phyloP scores from a whole-genome alignment of 495 filamentous ascomycete species.

The Poronia punctata region DNA sequence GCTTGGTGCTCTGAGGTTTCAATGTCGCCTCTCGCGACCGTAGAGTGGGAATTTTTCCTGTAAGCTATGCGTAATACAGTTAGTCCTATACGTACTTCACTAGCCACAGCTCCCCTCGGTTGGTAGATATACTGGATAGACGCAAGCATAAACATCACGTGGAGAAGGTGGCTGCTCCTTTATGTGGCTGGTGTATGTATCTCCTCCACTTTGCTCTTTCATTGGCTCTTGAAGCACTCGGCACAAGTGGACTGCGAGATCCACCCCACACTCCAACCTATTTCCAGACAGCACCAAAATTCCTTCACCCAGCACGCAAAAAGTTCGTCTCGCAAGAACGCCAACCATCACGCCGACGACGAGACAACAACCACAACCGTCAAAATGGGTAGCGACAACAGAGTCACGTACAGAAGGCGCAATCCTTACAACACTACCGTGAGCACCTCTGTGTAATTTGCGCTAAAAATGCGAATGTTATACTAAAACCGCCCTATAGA shows the following conservation, averaged over 20 bases:
- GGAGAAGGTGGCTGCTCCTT: not conserved
- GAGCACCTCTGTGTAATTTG: not conserved
- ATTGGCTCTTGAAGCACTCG: conserved; percentile 12
- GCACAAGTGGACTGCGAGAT: conserved; percentile 19
- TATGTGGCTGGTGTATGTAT: conserved; percentile 11
- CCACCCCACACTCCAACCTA: conserved; percentile 23
- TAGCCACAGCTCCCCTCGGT: not conserved
- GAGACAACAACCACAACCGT: conserved; percentile 48
- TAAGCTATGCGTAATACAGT: conserved; percentile 2
- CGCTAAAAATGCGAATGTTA: conserved; percentile 37
- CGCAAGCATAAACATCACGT: conserved; percentile 11
- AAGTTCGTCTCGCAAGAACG: conserved; percentile 31
- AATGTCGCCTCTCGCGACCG: conserved; percentile 10
- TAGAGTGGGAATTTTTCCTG: conserved; percentile 12
- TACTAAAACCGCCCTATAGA: conserved; percentile 77
- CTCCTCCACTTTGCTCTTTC: not conserved
- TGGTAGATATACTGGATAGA: too few species aligned
- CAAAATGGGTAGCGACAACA: conserved; percentile 53
- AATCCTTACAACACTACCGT: conserved; percentile 67
- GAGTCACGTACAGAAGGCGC: conserved; percentile 68
- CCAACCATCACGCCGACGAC: conserved; percentile 24
- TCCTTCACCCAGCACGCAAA: conserved; percentile 35
- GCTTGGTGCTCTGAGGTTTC: not conserved
- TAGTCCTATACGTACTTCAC: not conserved
- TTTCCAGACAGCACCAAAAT: conserved; percentile 33